Conservation (phyloP, 2,329 filamentous ascomycete species). For the Talaromyces sp. region DNA sequence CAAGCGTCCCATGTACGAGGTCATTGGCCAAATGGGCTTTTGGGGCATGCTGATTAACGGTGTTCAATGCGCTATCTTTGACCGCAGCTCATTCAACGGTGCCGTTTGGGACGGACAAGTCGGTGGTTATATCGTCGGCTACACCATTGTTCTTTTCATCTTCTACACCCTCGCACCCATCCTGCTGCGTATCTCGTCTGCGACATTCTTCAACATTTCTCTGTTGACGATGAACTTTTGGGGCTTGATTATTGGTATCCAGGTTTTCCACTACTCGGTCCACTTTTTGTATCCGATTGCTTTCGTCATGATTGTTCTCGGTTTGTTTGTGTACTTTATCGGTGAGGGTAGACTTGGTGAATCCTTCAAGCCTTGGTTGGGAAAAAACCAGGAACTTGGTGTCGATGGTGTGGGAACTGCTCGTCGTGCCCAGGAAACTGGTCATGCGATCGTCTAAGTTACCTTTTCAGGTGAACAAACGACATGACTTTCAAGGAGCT, state of each 20-base stretch:
- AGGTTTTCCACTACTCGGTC: slow-evolving; percentile 74
- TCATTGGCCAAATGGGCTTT: slow-evolving; percentile 83
- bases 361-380: slow-evolving; percentile 91
- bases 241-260: slow-evolving; percentile 88
- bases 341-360: slow-evolving; percentile 79
- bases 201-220: slow-evolving; percentile 95
- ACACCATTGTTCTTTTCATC: slow-evolving; percentile 74
- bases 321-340: slow-evolving; percentile 82
- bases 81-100: slow-evolving; percentile 66
- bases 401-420: slow-evolving; percentile 59
- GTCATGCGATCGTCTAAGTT: slow-evolving; percentile 15
- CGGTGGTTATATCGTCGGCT: slow-evolving; percentile 79
- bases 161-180: slow-evolving; percentile 89
- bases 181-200: slow-evolving; percentile 81
- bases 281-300: slow-evolving; percentile 94
- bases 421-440: slow-evolving; percentile 15
- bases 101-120: slow-evolving; percentile 65
- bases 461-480: background rate
- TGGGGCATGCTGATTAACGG: slow-evolving; percentile 91
- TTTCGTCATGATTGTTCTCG: slow-evolving; percentile 85
- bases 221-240: slow-evolving; percentile 94
- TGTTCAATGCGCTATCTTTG: slow-evolving; percentile 85
- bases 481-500: background rate
- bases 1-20: slow-evolving; percentile 84
- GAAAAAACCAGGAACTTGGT: slow-evolving; percentile 76